Percentiles rank a stretch among this genome's conserved stretches.
Evolutionary conservation across 495 filamentous ascomycete species (phyloP).

Genomic region (Aspergillus panamensis): DNA sequence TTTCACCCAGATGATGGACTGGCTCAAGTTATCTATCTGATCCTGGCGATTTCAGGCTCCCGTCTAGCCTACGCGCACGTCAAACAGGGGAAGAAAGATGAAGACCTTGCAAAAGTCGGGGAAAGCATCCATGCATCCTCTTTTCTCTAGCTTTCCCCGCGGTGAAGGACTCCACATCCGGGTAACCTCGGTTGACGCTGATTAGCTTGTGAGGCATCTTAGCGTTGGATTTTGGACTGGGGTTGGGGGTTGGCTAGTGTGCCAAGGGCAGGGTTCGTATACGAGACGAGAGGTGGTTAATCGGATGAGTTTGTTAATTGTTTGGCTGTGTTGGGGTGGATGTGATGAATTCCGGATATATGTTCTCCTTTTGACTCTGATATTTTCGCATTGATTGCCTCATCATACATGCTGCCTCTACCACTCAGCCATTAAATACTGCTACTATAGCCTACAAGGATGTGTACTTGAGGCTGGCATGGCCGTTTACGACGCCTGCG

Average conservation of each 20-base stretch:
- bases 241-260: too few species aligned
- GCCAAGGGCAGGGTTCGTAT: too few species aligned
- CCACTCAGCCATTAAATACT: too few species aligned
- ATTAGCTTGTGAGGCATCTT: background rate
- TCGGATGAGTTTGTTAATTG: too few species aligned
- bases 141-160: background rate
- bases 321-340: too few species aligned
- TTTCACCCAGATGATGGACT: background rate
- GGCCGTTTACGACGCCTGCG: conserved; percentile 14
- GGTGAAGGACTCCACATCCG: background rate
- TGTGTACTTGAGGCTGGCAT: conserved; percentile 9
- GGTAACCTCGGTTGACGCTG: background rate
- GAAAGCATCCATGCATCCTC: background rate
- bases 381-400: too few species aligned
- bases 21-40: background rate
- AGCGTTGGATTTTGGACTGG: too few species aligned
- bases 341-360: too few species aligned
- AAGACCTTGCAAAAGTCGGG: background rate
- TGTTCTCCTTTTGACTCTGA: too few species aligned
- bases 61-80: background rate
- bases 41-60: background rate
- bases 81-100: background rate
- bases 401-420: too few species aligned
- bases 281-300: too few species aligned
- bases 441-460: too few species aligned